Conservation (phyloP, 75 land plant species). For the Azolla pinnata region DNA sequence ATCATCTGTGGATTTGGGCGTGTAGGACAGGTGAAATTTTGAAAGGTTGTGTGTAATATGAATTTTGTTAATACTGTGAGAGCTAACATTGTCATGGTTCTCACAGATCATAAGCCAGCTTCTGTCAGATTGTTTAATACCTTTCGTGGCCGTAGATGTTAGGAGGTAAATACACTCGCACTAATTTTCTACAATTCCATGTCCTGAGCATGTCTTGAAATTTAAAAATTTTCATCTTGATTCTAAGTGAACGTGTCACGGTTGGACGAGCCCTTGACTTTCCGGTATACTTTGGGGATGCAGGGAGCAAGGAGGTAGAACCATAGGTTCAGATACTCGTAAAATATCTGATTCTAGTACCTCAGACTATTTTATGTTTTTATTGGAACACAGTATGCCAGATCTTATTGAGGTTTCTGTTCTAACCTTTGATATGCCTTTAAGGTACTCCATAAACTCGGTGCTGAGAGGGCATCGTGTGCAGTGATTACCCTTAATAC, state of each 20-base stretch:
- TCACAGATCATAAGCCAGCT: conserved; percentile 94
- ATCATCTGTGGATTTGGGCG: conserved; percentile 99
- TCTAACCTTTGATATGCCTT: conserved; percentile 2
- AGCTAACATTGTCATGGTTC: background rate
- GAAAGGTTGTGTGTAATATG: background rate
- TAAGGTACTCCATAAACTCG: conserved; percentile 91
- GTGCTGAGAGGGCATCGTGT: conserved; percentile 95
- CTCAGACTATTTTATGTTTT: too few species aligned
- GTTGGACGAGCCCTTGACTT: conserved; percentile 90
- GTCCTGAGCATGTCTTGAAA: background rate
- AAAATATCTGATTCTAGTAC: too few species aligned
- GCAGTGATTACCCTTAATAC: conserved; percentile 91
- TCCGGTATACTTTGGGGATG: conserved; percentile 99
- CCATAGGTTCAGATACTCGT: too few species aligned
- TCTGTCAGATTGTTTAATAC: conserved; percentile 85
- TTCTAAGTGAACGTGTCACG: conserved; percentile 86
- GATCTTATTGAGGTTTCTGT: too few species aligned
- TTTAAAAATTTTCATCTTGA: background rate
- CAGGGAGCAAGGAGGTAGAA: conserved; percentile 90
- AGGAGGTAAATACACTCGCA: conserved; percentile 67
- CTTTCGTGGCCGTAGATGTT: conserved; percentile 96
- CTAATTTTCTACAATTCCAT: too few species aligned
- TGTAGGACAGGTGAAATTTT: conserved; percentile 76
- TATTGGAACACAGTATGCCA: background rate
- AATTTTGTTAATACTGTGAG: too few species aligned